Conservation (phyloP, 2,329 filamentous ascomycete genomes). For the Neonectria hederae region DNA sequence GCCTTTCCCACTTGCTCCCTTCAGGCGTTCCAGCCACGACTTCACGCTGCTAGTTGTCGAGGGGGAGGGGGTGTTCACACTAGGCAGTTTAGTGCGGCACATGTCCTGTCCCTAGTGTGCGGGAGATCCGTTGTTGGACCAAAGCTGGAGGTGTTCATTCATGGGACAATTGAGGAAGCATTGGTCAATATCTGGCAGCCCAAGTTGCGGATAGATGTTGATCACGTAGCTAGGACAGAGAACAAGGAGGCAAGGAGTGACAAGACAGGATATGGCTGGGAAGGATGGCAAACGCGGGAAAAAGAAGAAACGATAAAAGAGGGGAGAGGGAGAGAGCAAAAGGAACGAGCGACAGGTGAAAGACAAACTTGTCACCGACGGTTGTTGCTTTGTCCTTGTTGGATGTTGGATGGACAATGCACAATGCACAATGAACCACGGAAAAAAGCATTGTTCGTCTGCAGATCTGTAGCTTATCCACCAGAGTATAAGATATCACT, state of each 20-base stretch:
- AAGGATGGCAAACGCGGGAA: neutral
- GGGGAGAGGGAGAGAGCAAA: neutral
- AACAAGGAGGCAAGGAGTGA: neutral
- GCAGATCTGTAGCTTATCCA: neutral
- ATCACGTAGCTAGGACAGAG: no score
- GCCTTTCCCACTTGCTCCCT: no score
- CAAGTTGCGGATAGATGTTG: neutral
- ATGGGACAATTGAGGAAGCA: neutral
- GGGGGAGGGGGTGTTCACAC: no score
- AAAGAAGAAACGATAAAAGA: neutral
- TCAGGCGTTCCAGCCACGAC: no score
- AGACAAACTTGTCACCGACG: neutral
- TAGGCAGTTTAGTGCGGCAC: no score
- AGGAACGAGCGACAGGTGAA: no score
- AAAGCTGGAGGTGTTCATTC: neutral
- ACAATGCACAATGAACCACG: no score
- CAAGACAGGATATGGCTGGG: neutral
- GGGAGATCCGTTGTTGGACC: no score
- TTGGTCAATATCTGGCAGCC: neutral
- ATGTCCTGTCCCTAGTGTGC: no score
- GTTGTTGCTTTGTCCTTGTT: neutral
- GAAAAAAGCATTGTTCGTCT: no score
- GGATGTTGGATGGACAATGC: no score
- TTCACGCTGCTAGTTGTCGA: no score
- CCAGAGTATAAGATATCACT: neutral